Evolutionary conservation across 805 yeast species (phyloP).

Genomic region (Candida tibetensis): DNA sequence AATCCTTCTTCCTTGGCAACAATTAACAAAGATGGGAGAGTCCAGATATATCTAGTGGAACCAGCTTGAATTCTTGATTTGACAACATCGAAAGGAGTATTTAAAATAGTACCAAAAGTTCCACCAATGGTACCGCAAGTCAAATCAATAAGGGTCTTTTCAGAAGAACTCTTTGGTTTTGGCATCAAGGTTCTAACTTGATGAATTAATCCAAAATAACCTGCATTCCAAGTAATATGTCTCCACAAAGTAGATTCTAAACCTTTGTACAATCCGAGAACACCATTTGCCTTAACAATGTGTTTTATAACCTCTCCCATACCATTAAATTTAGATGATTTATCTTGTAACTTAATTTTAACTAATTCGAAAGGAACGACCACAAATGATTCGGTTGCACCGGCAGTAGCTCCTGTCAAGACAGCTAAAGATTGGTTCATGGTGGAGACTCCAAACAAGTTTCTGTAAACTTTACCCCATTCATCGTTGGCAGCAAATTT

Average conservation of each 20-base stretch:
- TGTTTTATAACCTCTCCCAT: constrained; percentile 77
- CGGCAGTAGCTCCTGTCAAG: constrained; percentile 96
- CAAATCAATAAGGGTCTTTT: constrained; percentile 82
- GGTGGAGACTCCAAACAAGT: constrained; percentile 60
- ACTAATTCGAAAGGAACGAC: constrained; percentile 97
- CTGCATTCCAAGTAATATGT: constrained; percentile 96
- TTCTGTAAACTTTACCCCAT: constrained; percentile 83
- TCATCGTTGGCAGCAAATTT: constrained; percentile 98
- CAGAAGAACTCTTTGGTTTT: constrained; percentile 62
- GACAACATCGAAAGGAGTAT: constrained; percentile 97
- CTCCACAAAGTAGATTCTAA: constrained; percentile 97
- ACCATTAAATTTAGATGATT: constrained; percentile 73
- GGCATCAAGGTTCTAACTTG: constrained; percentile 82
- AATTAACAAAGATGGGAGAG: constrained; percentile 70
- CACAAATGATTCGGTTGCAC: constrained; percentile 93
- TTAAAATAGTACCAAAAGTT: constrained; percentile 89
- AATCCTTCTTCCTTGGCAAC: constrained; percentile 91
- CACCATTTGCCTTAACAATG: constrained; percentile 73
- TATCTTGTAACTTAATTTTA: constrained; percentile 93
- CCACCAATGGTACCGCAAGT: constrained; percentile 96
- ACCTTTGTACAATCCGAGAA: constrained; percentile 85
- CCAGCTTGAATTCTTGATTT: constrained; percentile 96
- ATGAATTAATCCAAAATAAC: constrained; percentile 93
- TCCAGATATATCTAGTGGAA: constrained; percentile 87
- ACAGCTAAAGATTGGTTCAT: constrained; percentile 83